Conservation (phyloP, 768 basidiomycete genomes). For the Pisolithus orientalis region DNA sequence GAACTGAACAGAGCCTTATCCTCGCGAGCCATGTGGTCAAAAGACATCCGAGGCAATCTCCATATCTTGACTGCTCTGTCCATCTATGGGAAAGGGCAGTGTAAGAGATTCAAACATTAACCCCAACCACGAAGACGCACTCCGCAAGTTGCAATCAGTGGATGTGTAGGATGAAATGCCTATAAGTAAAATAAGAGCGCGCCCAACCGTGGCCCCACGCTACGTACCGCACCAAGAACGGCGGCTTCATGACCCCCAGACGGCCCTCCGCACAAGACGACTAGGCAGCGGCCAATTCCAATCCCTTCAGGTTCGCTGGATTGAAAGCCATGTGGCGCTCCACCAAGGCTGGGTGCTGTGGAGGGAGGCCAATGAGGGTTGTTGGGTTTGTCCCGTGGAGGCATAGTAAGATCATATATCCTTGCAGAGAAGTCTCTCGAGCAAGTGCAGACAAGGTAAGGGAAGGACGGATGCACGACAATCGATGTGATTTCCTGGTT, state of each 20-base stretch:
- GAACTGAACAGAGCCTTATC: slow-evolving; percentile 77
- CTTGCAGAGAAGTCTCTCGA: slow-evolving; percentile 67
- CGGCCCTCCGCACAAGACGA: slow-evolving; percentile 60
- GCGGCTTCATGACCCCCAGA: slow-evolving; percentile 71
- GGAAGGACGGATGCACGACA: slow-evolving; percentile 51
- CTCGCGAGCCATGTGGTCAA: slow-evolving; percentile 44
- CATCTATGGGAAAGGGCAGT: slow-evolving; percentile 36
- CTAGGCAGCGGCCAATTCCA: slow-evolving; percentile 53
- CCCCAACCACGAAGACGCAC: slow-evolving; percentile 33
- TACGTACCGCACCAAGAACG: slow-evolving; percentile 56
- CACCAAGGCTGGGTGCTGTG: slow-evolving; percentile 45
- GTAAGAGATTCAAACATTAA: background rate
- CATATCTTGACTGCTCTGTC: slow-evolving; percentile 76
- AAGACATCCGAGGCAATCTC: slow-evolving; percentile 41
- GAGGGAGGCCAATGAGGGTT: slow-evolving; percentile 60
- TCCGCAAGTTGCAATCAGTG: slow-evolving; percentile 72
- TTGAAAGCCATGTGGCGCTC: slow-evolving; percentile 65
- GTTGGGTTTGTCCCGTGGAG: slow-evolving; percentile 27
- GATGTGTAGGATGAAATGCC: slow-evolving; percentile 63
- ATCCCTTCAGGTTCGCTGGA: slow-evolving; percentile 54
- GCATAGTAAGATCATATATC: slow-evolving; percentile 55
- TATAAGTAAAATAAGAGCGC: slow-evolving; percentile 17
- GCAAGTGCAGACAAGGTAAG: slow-evolving; percentile 62
- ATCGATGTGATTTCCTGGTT: slow-evolving; percentile 58
- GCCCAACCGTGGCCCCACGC: background rate